Evolutionary conservation across 805 yeast genomes (phyloP).

Genomic region (Wickerhamomyces mucosus): DNA sequence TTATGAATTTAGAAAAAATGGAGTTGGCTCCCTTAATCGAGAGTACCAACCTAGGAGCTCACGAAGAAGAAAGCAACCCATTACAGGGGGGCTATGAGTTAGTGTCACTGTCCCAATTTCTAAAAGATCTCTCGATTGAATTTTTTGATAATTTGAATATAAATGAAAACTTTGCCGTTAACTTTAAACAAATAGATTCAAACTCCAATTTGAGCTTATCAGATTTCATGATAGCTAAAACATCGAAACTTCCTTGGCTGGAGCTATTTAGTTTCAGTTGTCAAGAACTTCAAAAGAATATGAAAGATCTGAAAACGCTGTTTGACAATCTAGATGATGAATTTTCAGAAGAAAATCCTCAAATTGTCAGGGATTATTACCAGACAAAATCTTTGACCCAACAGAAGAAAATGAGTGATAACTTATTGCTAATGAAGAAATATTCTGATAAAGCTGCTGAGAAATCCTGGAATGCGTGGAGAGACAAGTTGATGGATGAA

Average conservation of each 20-base stretch:
- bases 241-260: constrained; percentile 18
- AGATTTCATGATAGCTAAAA: constrained; percentile 14
- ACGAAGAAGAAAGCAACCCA: constrained; percentile 11
- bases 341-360: constrained; percentile 19
- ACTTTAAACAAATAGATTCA: constrained; percentile 6
- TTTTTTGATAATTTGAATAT: constrained; percentile 20
- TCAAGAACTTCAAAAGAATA: constrained; percentile 18
- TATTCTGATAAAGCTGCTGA: constrained; percentile 19
- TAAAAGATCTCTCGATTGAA: constrained; percentile 17
- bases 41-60: constrained; percentile 15
- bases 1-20: constrained; percentile 9
- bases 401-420: constrained; percentile 18
- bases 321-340: constrained; percentile 18
- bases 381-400: constrained; percentile 10
- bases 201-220: neutral
- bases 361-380: constrained; percentile 18
- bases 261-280: constrained; percentile 21
- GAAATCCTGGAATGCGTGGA: constrained; percentile 19
- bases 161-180: constrained; percentile 15
- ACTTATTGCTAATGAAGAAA: constrained; percentile 17
- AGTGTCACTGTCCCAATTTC: constrained; percentile 15
- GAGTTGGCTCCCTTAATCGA: constrained; percentile 10
- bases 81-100: constrained; percentile 8
- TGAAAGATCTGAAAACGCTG: constrained; percentile 14
- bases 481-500: constrained; percentile 17